These are phyloP conservation scores for Fusarium sacchari DNA, from an alignment of 2,329 filamentous ascomycete species.

Conservation along the genomic window DNA sequence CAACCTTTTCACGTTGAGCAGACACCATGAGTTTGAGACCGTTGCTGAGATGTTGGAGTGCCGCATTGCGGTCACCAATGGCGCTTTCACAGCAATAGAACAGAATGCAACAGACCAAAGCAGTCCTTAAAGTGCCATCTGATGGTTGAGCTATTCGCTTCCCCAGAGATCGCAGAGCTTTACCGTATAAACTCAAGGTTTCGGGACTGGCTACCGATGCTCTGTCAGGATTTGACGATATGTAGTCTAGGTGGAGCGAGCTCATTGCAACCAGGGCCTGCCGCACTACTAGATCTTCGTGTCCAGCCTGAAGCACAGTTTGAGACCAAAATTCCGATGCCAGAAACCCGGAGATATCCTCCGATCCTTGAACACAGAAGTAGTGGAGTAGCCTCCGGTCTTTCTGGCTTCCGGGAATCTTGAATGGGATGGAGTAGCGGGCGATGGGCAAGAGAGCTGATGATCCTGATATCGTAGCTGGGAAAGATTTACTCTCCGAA, in stretches of 20 bases:
- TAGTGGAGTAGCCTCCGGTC: slow-evolving; percentile 11
- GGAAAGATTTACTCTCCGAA: rapidly evolving
- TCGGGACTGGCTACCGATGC: neutral
- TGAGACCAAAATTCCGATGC: slow-evolving; percentile 8
- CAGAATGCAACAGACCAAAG: slow-evolving; percentile 7
- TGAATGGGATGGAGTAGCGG: slow-evolving; percentile 10
- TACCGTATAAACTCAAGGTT: neutral
- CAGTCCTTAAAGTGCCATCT: neutral
- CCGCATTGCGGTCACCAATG: neutral
- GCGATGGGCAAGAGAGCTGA: neutral
- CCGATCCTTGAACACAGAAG: slow-evolving; percentile 9
- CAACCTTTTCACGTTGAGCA: neutral
- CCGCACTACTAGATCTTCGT: neutral
- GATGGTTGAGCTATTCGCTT: neutral
- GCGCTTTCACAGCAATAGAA: slow-evolving; percentile 18
- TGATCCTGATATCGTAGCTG: rapidly evolving
- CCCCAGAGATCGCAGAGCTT: neutral
- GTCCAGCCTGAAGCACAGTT: neutral
- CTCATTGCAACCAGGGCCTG: slow-evolving; percentile 17
- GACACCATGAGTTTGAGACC: neutral
- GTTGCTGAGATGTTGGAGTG: slow-evolving; percentile 4
- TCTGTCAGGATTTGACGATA: neutral
- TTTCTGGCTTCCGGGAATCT: slow-evolving; percentile 2
- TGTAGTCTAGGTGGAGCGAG: slow-evolving; percentile 9
- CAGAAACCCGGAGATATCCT: slow-evolving; percentile 10